Evolutionary conservation across 1,284 basidiomycete species (phyloP), one percentile per base, ranked within the genome.

Genomic region (Ustilago bromivora): DNA sequence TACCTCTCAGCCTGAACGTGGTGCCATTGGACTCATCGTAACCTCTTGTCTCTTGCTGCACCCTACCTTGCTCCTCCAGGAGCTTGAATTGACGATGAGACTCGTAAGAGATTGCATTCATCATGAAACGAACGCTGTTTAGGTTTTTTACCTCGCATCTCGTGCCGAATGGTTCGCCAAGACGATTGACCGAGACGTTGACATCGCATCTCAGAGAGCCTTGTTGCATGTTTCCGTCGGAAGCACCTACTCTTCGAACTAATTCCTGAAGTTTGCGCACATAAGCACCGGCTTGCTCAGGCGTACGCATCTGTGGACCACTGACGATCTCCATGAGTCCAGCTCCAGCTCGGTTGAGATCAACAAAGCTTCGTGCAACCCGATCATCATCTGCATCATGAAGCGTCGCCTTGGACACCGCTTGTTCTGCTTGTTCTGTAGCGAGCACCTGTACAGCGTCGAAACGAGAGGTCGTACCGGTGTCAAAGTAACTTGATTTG

Each of bases 71-170:
- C 31, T 71, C 12, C 38, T 89, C 88, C 10, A 95, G 86, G 10
- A 93, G 87, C 0, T 86, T 87, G 34, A 91, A 91, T 76, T 94
- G 93, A 4, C 94, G 90, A 43, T 89, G 88, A 35, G 92, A 89
- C 86, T 97, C 95, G 57, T 90, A 90, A 13, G 88, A 90, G 57
- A 98, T 94, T 9, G 96, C 96, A 36, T 91, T 90, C 87, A 91
- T 91, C 88, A 96, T 92, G 85, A 93, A 95, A 67, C 91, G 91
- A 54, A 97, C 90, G 60, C 95, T 96, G 85, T 98, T 98, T 64
- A 99, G 89, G 83, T 99, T 99, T 88, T 99, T 99, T 82, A 99
- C 92, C 87, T 99, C 97, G 83, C 95, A 97, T 19, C 97, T 91
- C 0, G 92, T 95, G 1, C 95, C 95, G 13, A 88, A 91, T 0